A percentile compares a stretch with the other conserved stretches of the same genome.
These are phyloP conservation scores for Hygrophorus pudorinus DNA, from an alignment of 768 basidiomycete genomes.

Conservation along the genomic window DNA sequence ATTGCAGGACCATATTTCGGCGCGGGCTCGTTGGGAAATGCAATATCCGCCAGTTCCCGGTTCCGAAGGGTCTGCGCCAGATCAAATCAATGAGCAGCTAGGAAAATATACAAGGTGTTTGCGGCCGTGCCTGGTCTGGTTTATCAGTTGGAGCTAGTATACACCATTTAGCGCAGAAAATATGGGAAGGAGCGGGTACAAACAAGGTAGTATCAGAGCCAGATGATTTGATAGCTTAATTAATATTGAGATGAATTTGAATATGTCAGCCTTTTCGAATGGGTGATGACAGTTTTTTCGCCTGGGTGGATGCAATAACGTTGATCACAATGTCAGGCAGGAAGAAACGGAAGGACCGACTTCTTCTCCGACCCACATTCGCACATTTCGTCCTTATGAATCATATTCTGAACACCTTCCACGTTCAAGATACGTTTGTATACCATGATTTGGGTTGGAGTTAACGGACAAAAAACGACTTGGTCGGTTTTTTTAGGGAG, in stretches of 20 bases:
- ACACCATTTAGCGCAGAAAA: not conserved
- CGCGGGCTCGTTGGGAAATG: constrained; percentile 46
- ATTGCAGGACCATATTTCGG: constrained; percentile 58
- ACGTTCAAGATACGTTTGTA: constrained; percentile 66
- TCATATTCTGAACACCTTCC: constrained; percentile 57
- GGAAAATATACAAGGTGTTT: constrained; percentile 1
- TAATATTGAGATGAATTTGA: constrained; percentile 73
- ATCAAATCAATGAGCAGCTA: constrained; percentile 1
- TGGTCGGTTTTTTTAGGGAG: constrained; percentile 83
- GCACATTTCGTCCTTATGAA: constrained; percentile 64
- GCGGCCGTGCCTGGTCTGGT: constrained; percentile 45
- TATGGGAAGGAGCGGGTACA: not conserved
- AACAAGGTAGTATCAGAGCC: constrained; percentile 76
- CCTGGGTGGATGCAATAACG: constrained; percentile 18
- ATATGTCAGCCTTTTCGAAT: constrained; percentile 51
- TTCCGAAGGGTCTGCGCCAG: constrained; percentile 32
- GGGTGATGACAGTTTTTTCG: constrained; percentile 33
- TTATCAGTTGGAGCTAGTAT: constrained; percentile 59
- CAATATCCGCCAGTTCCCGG: constrained; percentile 48
- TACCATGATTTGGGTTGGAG: constrained; percentile 28
- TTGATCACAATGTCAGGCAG: not conserved
- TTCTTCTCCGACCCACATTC: constrained; percentile 52
- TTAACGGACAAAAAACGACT: constrained; percentile 90
- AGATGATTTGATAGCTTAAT: constrained; percentile 88
- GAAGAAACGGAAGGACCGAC: constrained; percentile 26